Evolutionary conservation across 2,329 filamentous ascomycete species (phyloP).

Genomic region (Bipolaris victoriae): DNA sequence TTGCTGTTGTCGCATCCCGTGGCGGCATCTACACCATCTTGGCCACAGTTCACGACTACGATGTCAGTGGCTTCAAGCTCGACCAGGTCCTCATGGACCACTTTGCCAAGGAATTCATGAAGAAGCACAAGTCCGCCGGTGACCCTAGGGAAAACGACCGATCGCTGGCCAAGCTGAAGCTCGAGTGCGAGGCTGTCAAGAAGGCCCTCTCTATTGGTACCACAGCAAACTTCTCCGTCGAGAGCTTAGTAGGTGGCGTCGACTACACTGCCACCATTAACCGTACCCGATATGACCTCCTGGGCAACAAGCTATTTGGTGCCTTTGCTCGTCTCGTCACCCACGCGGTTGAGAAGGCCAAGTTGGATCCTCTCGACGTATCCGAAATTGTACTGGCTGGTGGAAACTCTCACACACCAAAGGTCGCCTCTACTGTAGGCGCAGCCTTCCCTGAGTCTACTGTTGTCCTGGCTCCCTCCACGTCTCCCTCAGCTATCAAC

Average conservation of each 20-base stretch:
- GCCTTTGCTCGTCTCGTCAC: conserved; percentile 87
- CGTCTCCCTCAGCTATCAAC: conserved; percentile 79
- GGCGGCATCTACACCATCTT: conserved; percentile 96
- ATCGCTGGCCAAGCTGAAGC: conserved; percentile 87
- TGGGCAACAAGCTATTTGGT: conserved; percentile 83
- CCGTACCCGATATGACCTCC: conserved; percentile 88
- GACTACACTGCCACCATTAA: conserved; percentile 95
- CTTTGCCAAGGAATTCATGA: conserved; percentile 98
- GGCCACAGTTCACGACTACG: conserved; percentile 93
- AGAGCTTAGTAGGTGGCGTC: conserved; percentile 84
- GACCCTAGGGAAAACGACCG: conserved; percentile 84
- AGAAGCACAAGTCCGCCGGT: conserved; percentile 78
- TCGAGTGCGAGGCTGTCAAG: conserved; percentile 90
- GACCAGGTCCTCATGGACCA: conserved; percentile 93
- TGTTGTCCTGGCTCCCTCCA: conserved; percentile 80
- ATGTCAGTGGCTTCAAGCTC: conserved; percentile 82
- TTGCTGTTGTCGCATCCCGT: conserved; percentile 86
- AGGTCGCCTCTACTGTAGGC: conserved; percentile 81
- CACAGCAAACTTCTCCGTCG: conserved; percentile 90
- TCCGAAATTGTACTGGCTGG: conserved; percentile 94
- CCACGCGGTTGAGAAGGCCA: conserved; percentile 87
- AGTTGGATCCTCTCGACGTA: conserved; percentile 87
- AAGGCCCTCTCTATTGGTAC: conserved; percentile 87
- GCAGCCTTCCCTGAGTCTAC: conserved; percentile 82
- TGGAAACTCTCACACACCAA: conserved; percentile 90